Conservation (phyloP, 495 filamentous ascomycete genomes). For the Lasiosphaeriaceae sp. region DNA sequence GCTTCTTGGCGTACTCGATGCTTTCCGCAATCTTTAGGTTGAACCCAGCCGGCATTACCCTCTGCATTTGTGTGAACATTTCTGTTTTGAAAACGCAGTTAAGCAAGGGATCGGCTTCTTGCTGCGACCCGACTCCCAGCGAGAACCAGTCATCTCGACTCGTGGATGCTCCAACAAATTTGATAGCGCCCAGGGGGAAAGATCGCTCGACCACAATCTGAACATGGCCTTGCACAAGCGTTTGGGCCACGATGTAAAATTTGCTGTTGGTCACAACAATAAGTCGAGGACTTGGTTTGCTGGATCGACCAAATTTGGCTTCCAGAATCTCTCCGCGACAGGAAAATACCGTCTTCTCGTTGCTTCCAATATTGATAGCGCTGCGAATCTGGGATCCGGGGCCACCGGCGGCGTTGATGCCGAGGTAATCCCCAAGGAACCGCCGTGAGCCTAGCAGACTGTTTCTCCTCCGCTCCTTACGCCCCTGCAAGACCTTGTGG, state of each 20-base stretch:
- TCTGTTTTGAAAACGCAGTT: constrained; percentile 97
- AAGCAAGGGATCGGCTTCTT: constrained; percentile 87
- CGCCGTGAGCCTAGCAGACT: constrained; percentile 85
- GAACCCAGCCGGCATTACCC: constrained; percentile 68
- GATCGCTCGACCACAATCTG: constrained; percentile 76
- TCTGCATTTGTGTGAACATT: constrained; percentile 85
- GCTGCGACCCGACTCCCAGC: constrained; percentile 76
- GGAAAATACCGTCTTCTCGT: constrained; percentile 80
- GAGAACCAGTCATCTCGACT: constrained; percentile 96
- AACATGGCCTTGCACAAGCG: constrained; percentile 75
- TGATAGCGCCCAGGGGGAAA: constrained; percentile 80
- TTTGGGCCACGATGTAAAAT: constrained; percentile 83
- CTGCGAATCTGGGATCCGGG: constrained; percentile 78
- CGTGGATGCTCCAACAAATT: constrained; percentile 73
- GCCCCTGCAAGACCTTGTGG: constrained; percentile 74
- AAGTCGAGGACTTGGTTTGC: constrained; percentile 83
- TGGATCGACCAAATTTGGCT: constrained; percentile 91
- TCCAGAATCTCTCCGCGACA: constrained; percentile 85
- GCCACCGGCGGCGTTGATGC: constrained; percentile 73
- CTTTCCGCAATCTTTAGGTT: constrained; percentile 76
- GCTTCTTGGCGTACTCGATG: constrained; percentile 98
- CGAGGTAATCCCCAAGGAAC: constrained; percentile 95
- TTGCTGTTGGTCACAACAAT: constrained; percentile 80
- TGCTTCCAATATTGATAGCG: constrained; percentile 55
- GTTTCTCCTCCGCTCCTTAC: constrained; percentile 88